Conservation (phyloP, 192 early-diverging fungal genomes). For the Coemansia sp. region DNA sequence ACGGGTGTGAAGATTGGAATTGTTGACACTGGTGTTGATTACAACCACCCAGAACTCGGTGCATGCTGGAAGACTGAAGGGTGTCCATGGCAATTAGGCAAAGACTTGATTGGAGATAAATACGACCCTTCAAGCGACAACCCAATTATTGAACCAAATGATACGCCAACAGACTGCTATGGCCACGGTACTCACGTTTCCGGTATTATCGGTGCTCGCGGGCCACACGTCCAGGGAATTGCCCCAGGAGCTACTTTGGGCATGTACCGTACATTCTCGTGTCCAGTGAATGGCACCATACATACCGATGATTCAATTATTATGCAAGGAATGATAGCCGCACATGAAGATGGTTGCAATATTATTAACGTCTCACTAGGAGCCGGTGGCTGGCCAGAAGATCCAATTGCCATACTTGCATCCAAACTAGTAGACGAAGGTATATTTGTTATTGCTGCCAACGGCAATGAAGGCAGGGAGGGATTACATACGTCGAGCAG, state of each 20-base stretch:
- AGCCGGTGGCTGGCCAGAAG: constrained; percentile 52
- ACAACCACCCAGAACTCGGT: constrained; percentile 50
- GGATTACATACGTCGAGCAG: constrained; percentile 58
- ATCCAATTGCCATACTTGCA: constrained; percentile 53
- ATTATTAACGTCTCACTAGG: constrained; percentile 70
- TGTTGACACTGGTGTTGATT: constrained; percentile 54
- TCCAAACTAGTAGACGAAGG: constrained; percentile 52
- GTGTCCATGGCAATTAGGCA: constrained; percentile 61
- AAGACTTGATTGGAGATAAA: constrained; percentile 61
- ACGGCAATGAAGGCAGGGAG: constrained; percentile 72
- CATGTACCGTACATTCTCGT: constrained; percentile 80
- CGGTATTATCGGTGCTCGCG: constrained; percentile 73
- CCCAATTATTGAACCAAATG: constrained; percentile 41
- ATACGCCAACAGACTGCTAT: constrained; percentile 61
- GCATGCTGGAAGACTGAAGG: constrained; percentile 58
- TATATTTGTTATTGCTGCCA: constrained; percentile 62
- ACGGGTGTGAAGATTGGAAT: constrained; percentile 57
- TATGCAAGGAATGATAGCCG: constrained; percentile 59
- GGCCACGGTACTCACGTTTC: constrained; percentile 67
- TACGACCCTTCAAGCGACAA: constrained; percentile 36
- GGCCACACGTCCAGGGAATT: constrained; percentile 66
- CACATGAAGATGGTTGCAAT: constrained; percentile 48
- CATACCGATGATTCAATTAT: constrained; percentile 68
- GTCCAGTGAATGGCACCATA: constrained; percentile 60
- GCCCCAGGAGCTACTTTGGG: constrained; percentile 79